Conservation (phyloP, 2,329 filamentous ascomycete genomes). For the Epichloe brachyelytri region DNA sequence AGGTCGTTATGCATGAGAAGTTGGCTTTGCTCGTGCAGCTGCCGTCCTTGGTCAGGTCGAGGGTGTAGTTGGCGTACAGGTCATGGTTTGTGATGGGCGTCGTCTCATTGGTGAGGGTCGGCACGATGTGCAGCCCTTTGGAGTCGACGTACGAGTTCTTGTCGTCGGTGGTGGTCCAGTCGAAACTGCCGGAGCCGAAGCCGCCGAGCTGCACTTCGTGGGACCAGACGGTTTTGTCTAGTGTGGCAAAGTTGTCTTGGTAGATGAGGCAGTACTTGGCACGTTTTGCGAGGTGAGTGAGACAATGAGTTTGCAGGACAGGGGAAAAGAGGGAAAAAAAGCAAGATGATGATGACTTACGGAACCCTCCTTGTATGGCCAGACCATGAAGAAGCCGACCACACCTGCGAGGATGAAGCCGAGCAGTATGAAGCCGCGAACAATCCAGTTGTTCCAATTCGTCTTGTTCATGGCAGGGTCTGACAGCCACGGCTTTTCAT, state of each 20-base stretch:
- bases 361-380: constrained; percentile 13
- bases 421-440: constrained; percentile 18
- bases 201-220: constrained; percentile 33
- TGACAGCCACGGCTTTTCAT: constrained; percentile 27
- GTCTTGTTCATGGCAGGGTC: constrained; percentile 20
- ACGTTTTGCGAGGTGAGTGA: too few relatives aligned
- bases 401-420: constrained; percentile 21
- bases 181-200: constrained; percentile 36
- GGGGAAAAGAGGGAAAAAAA: too few relatives aligned
- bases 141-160: constrained; percentile 34
- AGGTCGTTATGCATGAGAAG: constrained; percentile 24
- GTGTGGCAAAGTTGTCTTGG: constrained; percentile 33
- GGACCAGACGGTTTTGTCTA: constrained; percentile 33
- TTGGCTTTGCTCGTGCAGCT: constrained; percentile 27
- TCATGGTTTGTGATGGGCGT: constrained; percentile 25
- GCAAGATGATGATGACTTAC: constrained; percentile 5
- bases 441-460: constrained; percentile 23
- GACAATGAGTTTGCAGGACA: too few relatives aligned
- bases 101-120: constrained; percentile 32
- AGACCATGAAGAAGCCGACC: constrained; percentile 19
- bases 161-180: constrained; percentile 38
- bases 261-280: constrained; percentile 37
- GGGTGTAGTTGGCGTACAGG: constrained; percentile 25
- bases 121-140: constrained; percentile 40
- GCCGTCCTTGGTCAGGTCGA: constrained; percentile 30